Evolutionary conservation across 2,329 filamentous ascomycete species (phyloP), one percentile per base, ranked within the genome.

Genomic region (Nigrospora sphaerica): DNA sequence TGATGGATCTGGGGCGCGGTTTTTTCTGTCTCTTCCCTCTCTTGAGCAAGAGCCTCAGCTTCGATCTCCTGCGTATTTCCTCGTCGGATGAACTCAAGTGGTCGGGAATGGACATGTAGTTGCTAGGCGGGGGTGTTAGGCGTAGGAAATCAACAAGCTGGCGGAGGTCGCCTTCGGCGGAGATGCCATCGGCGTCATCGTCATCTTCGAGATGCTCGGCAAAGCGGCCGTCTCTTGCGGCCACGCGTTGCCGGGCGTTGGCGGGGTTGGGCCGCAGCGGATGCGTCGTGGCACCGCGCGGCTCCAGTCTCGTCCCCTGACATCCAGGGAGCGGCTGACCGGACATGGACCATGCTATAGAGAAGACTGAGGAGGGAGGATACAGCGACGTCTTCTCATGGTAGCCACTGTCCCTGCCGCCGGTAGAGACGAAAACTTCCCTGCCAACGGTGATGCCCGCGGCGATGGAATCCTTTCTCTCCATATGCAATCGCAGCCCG

Each of bases 81-180:
- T 55, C 53, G 19, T 49, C 46, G 10, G 52, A 52, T 13, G 52
- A 53, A 33, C 49, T 59, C 37, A 50, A 47, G 17, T 54, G 33
- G 41, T 66, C 63, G 1, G 61, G 67, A 34, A 68, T 62, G 6
- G 74, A 75, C 71, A 78, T 76, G 55, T 63, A 69, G 56, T 77
- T 78, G 19, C 63, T 60, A 3, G 70, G 62, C 6, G 76, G 76
- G 1, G 75, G 75, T 23, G 71, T 63, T 18, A 69, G 68, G 37
- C 65, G 70, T 39, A 80, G 56, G 48, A 79, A 79, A n/a, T 74
- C 69, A 37, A 71, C 63, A 41, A 78, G 59, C 6, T 62, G 49
- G 23, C 42, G 50, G 3, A 48, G 42, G 35, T 46, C 35, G 23
- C 23, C 23, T 9, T 28, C 23, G 23, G 23, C 2, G 6, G 23